A percentile compares a stretch with the other conserved stretches of the same genome.
phyloP scores from a whole-genome alignment of 192 early-diverging fungal species.

The Entomortierella beljakovae region DNA sequence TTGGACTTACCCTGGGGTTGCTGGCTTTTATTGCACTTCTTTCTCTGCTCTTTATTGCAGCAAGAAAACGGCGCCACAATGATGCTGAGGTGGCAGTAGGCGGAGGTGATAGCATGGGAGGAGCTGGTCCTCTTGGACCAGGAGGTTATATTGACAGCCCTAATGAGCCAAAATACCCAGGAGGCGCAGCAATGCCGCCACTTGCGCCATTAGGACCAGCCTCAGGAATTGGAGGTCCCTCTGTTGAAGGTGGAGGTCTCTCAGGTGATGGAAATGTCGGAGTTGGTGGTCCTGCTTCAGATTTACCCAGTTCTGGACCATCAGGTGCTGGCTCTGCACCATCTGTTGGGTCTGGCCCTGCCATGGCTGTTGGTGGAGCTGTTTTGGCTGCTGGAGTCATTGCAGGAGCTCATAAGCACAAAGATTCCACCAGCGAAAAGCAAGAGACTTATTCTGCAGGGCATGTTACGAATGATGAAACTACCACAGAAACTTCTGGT shows the following conservation, averaged over 20 bases:
- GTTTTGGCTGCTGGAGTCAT: conserved; percentile 8
- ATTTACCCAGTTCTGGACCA: no score
- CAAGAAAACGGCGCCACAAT: conserved; percentile 21
- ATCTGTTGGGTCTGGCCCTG: conserved; percentile 2
- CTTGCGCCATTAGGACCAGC: conserved; percentile 7
- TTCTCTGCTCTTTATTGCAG: conserved; percentile 19
- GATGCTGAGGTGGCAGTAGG: conserved; percentile 3
- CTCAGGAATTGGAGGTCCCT: background rate
- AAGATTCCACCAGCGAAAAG: conserved; percentile 10
- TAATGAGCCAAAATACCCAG: conserved; percentile 13
- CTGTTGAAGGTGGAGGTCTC: background rate
- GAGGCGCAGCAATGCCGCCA: background rate
- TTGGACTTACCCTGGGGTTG: conserved; percentile 20
- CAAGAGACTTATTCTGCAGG: conserved; percentile 1
- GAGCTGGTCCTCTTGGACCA: conserved; percentile 7
- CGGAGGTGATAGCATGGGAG: background rate
- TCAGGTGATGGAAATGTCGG: background rate
- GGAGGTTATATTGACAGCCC: conserved; percentile 7
- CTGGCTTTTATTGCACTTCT: conserved; percentile 20
- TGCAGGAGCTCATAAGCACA: conserved; percentile 13
- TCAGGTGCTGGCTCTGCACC: no score
- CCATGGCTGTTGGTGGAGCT: conserved; percentile 7
- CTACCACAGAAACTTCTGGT: conserved; percentile 4
- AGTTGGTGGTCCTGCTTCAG: background rate
- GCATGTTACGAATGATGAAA: background rate